These are phyloP conservation scores for Neurospora intermedia DNA, from an alignment of 495 filamentous ascomycete species.

Conservation along the genomic window DNA sequence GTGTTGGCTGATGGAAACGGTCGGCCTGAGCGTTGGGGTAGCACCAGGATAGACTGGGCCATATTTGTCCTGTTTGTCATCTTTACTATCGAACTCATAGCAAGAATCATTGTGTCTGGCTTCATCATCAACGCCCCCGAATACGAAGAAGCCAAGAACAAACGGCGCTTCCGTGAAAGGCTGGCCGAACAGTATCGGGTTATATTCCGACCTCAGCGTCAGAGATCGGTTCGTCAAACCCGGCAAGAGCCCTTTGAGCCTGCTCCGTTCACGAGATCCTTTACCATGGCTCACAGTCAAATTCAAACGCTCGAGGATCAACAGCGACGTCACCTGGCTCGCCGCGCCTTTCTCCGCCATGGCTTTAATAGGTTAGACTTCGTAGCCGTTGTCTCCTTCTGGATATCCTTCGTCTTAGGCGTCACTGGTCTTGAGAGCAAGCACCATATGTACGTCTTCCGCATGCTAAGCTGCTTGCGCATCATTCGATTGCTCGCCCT, in stretches of 20 bases:
- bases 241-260: conserved; percentile 35
- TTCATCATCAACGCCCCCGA: conserved; percentile 78
- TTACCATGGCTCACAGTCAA: conserved; percentile 50
- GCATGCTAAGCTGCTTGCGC: conserved; percentile 90
- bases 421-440: conserved; percentile 53
- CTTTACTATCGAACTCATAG: conserved; percentile 77
- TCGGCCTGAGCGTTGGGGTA: conserved; percentile 50
- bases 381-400: conserved; percentile 90
- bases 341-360: conserved; percentile 87
- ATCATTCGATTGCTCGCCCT: conserved; percentile 81
- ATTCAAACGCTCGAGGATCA: conserved; percentile 61
- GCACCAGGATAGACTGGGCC: conserved; percentile 59
- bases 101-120: conserved; percentile 82
- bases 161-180: conserved; percentile 60
- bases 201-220: conserved; percentile 71
- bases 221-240: conserved; percentile 46
- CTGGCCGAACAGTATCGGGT: conserved; percentile 61
- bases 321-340: conserved; percentile 72
- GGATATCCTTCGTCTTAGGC: conserved; percentile 72
- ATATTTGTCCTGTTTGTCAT: conserved; percentile 78
- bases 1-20: conserved; percentile 47
- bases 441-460: conserved; percentile 76
- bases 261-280: conserved; percentile 68
- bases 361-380: conserved; percentile 95
- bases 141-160: conserved; percentile 69